Percentiles rank a stretch among this genome's conserved stretches.
Evolutionary conservation across 345 rosid species (phyloP).

Genomic region (Eucalyptus lansdowneana): DNA sequence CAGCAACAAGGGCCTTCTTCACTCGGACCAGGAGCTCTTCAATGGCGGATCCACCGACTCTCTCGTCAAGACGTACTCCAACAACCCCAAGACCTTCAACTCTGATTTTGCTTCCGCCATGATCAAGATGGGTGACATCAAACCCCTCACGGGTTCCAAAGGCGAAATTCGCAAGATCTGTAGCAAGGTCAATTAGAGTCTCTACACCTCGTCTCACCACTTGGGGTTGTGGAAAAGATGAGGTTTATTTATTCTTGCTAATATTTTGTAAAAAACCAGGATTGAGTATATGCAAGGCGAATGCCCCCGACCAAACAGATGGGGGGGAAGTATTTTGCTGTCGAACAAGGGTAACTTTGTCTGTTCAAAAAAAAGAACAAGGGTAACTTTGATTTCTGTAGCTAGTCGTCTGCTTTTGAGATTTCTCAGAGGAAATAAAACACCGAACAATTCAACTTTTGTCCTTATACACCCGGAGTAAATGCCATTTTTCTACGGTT

Average conservation of each 20-base stretch:
- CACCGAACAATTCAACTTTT: background rate
- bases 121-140: constrained; percentile 1
- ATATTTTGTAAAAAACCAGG: background rate
- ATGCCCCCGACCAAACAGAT: background rate
- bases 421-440: background rate
- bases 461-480: background rate
- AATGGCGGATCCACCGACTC: constrained; percentile 30
- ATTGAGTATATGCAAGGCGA: background rate
- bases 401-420: background rate
- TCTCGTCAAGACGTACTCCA: constrained; percentile 30
- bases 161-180: background rate
- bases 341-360: no score
- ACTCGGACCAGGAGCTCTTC: constrained; percentile 29
- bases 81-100: constrained; percentile 7
- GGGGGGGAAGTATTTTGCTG: background rate
- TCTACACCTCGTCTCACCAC: background rate
- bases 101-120: background rate
- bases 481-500: background rate
- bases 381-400: background rate
- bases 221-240: no score
- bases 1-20: constrained; percentile 42
- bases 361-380: no score
- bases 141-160: background rate
- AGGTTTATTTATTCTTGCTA: background rate
- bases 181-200: background rate